phyloP scores from a whole-genome alignment of 2,329 filamentous ascomycete species.

The Geosmithia putterillii region DNA sequence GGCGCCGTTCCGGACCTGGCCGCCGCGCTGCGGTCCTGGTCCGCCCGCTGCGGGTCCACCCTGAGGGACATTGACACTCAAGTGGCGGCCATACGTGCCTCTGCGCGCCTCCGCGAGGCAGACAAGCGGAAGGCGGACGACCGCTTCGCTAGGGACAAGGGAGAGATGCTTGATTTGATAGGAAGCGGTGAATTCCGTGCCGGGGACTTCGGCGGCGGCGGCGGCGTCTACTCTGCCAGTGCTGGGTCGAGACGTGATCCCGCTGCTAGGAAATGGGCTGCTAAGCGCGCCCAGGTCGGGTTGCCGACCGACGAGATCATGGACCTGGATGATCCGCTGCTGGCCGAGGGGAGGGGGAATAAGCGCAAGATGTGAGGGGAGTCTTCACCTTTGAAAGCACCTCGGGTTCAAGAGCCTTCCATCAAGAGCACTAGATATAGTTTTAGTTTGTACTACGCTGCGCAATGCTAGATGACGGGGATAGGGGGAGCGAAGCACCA shows the following conservation, averaged over 20 bases:
- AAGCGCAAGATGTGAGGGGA: conserved; percentile 38
- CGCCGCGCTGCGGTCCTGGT: conserved; percentile 59
- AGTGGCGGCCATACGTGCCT: conserved; percentile 51
- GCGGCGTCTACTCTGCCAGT: neutral
- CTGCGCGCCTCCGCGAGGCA: conserved; percentile 39
- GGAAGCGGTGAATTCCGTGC: neutral
- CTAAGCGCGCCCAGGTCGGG: neutral
- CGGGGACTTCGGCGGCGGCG: no score
- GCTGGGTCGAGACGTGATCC: neutral
- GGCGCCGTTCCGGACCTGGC: conserved; percentile 59
- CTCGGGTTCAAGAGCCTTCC: no score
- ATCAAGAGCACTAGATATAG: no score
- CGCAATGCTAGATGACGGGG: neutral
- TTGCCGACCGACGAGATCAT: conserved; percentile 25
- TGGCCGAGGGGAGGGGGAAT: conserved; percentile 34
- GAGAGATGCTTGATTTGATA: conserved; percentile 12
- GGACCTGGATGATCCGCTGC: conserved; percentile 42
- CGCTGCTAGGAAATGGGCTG: neutral
- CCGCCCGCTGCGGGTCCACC: conserved; percentile 61
- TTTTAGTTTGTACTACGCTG: no score
- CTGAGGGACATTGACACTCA: conserved; percentile 66
- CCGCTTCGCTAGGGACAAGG: conserved; percentile 35
- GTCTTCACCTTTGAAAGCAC: no score
- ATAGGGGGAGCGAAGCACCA: neutral
- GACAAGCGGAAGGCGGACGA: conserved; percentile 34